phyloP scores from a whole-genome alignment of 2,329 filamentous ascomycete genomes.

The Ceratocystiopsis brevicomis region DNA sequence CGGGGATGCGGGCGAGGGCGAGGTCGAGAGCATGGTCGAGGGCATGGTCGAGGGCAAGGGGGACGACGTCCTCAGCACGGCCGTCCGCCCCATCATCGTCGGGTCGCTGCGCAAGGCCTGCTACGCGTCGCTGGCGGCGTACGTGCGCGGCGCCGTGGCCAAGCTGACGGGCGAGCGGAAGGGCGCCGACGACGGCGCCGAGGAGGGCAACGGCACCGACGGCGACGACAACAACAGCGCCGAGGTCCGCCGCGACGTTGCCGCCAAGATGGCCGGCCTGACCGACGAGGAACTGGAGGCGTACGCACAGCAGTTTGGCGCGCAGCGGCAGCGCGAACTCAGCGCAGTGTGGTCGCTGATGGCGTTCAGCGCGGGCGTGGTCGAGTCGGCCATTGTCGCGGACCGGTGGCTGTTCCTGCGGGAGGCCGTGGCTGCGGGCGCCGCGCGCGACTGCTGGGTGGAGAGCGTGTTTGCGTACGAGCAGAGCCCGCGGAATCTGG shows the following conservation, averaged over 20 bases:
- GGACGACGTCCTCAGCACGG: slow-evolving; percentile 27
- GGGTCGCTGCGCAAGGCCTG: slow-evolving; percentile 66
- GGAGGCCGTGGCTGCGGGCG: slow-evolving; percentile 43
- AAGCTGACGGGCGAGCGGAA: slow-evolving; percentile 35
- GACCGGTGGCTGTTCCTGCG: slow-evolving; percentile 77
- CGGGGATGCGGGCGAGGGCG: no score
- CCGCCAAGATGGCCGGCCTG: slow-evolving; percentile 43
- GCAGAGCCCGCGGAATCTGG: slow-evolving; percentile 73
- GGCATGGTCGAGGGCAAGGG: slow-evolving; percentile 7
- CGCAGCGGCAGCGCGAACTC: slow-evolving; percentile 51
- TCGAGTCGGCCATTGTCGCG: slow-evolving; percentile 76
- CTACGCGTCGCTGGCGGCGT: slow-evolving; percentile 55
- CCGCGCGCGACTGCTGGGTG: slow-evolving; percentile 66
- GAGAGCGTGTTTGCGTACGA: slow-evolving; percentile 82
- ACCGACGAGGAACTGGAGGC: slow-evolving; percentile 54
- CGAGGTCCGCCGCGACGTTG: slow-evolving; percentile 28
- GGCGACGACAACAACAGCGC: slow-evolving; percentile 10
- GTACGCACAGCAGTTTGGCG: slow-evolving; percentile 47
- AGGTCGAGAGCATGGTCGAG: neutral
- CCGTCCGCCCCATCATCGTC: slow-evolving; percentile 67
- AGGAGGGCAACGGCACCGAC: slow-evolving; percentile 18
- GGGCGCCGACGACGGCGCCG: slow-evolving; percentile 15
- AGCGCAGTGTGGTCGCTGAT: slow-evolving; percentile 85
- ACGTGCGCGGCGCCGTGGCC: slow-evolving; percentile 60
- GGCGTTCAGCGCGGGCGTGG: slow-evolving; percentile 80